Conservation (phyloP, 2,329 filamentous ascomycete genomes). For the Diaporthe citriasiana region DNA sequence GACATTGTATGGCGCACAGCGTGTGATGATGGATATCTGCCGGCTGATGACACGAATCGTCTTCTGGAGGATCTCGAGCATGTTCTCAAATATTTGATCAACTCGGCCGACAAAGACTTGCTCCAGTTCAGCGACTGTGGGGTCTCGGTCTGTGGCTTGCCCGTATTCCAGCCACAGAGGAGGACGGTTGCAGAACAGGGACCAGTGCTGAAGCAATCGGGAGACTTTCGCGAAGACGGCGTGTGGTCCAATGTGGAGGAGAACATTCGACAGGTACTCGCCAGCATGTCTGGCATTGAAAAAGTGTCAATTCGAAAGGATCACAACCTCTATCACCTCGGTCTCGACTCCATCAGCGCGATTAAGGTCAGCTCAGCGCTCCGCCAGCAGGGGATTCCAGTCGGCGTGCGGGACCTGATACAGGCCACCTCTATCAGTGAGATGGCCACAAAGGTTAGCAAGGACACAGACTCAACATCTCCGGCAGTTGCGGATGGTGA, state of each 20-base stretch:
- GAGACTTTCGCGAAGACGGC: slow-evolving; percentile 28
- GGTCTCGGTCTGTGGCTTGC: slow-evolving; percentile 77
- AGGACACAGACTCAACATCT: background rate
- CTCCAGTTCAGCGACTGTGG: slow-evolving; percentile 66
- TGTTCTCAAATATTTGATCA: slow-evolving; percentile 70
- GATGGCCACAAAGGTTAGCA: slow-evolving; percentile 59
- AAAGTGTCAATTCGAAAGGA: slow-evolving; percentile 69
- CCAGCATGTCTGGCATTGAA: slow-evolving; percentile 72
- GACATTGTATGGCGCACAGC: slow-evolving; percentile 79
- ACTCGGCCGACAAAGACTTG: slow-evolving; percentile 61
- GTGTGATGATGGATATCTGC: slow-evolving; percentile 71
- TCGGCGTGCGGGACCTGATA: slow-evolving; percentile 81
- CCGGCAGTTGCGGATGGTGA: background rate
- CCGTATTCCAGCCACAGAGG: slow-evolving; percentile 54
- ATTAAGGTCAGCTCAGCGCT: slow-evolving; percentile 85
- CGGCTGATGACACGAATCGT: slow-evolving; percentile 57
- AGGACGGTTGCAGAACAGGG: background rate
- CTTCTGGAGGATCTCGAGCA: slow-evolving; percentile 73
- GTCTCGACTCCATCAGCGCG: slow-evolving; percentile 91
- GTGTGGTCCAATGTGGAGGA: slow-evolving; percentile 55
- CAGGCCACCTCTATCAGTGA: slow-evolving; percentile 73
- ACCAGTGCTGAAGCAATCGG: background rate
- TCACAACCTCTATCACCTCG: slow-evolving; percentile 84
- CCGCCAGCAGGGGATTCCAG: slow-evolving; percentile 70
- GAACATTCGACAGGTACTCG: slow-evolving; percentile 63